Base-by-base conservation (phyloP, 2,329 filamentous ascomycete species). In the Fusarium brachygibbosum region DNA sequence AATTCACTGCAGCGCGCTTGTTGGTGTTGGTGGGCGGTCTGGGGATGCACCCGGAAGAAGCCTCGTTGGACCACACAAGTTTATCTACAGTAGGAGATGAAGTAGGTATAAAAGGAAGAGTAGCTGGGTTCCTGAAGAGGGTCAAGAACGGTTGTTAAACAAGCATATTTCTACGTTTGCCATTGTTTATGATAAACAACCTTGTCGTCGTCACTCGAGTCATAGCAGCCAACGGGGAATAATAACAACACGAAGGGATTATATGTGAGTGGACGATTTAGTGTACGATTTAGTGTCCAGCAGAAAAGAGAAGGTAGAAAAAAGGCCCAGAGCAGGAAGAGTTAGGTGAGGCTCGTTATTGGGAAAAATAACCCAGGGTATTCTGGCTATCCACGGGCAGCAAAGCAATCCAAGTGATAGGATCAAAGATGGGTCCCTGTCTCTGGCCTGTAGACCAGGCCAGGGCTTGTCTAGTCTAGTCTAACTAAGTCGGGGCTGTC, bases 1-100 rank as follows among this genome's bases (percentile, higher is more conserved):
- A 66, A 68, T 59, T 54, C 54, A 58, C 55, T 63, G 37, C 58
- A 72, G 56, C 62, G 69, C 62, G 60, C 58, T 52, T 73, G 68
- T 58, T 62, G 54, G 69, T 59, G 58, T 56, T 49, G 63, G 65
- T 58, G 61, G 54, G 52, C 40, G 60, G 56, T 63, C 63, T 59
- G 58, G 57, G 59, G 56, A 70, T 56, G 57, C 41, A 59, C 52
- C 45, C 55, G 29, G 55, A 38, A 44, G 50, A 51, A 58, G 66
- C 28, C 35, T 51, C 37, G 51, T 49, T 31, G 25, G 25, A 31
- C 29, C 7, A 31, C 35, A 31, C 21, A 34, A 25, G 41, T 35
- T n/a, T 32, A 35, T 21, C 4, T 32, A 45, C 42, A 62, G 19
- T 46, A 25, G 45, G 46, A 60, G 28, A n/a, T 45, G 38, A 35